Percentiles rank a stretch among this genome's conserved stretches.
Evolutionary conservation across 768 basidiomycete species (phyloP).

Genomic region (Leccinum rimulosum): DNA sequence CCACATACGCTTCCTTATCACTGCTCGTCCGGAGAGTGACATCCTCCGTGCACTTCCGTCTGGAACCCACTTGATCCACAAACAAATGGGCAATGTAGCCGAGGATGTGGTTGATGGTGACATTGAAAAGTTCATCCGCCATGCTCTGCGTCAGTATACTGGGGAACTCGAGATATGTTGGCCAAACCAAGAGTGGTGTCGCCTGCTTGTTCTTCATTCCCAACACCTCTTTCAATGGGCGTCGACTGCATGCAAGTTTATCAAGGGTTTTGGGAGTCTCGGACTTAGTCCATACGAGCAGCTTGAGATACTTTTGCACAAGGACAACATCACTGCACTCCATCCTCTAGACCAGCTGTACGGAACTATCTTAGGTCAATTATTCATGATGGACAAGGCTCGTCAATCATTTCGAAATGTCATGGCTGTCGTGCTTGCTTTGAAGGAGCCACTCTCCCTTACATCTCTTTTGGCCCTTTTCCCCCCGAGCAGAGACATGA

Average conservation of each 20-base stretch:
- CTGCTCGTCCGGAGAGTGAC: not conserved
- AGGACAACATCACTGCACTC: not conserved
- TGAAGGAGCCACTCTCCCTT: not conserved
- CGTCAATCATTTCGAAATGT: not conserved
- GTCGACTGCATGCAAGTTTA: not conserved
- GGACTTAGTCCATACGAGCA: not conserved
- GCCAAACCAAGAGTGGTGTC: not conserved
- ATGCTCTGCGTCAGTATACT: not conserved
- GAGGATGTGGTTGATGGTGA: not conserved
- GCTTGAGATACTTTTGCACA: not conserved
- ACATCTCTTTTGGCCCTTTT: not conserved
- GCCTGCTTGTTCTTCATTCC: not conserved
- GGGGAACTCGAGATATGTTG: not conserved
- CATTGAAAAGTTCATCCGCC: not conserved
- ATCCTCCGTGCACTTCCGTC: not conserved
- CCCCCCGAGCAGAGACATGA: not conserved
- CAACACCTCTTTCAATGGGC: not conserved
- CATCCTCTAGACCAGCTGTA: not conserved
- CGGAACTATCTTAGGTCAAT: not conserved
- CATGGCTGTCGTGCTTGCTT: not conserved
- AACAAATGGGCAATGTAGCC: not conserved
- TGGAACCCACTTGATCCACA: not conserved
- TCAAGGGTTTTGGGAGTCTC: not conserved
- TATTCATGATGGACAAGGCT: not conserved
- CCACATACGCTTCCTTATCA: not conserved